A percentile compares a stretch with the other conserved stretches of the same genome.
Conservation (phyloP, 495 filamentous ascomycete genomes). For the Stereocaulon alpinum region DNA sequence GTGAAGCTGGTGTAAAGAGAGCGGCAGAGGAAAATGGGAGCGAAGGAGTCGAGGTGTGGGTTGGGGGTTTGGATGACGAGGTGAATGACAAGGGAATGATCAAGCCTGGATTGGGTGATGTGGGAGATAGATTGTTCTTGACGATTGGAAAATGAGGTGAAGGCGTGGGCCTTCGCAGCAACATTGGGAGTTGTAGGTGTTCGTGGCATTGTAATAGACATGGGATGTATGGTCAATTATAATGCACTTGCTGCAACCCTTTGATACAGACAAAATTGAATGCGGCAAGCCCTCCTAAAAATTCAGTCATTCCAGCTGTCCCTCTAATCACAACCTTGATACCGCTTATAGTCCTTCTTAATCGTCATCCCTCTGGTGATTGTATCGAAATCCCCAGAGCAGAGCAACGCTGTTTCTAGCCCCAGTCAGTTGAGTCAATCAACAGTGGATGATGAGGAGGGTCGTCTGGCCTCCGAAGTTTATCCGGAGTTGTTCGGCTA, state of each 20-base stretch:
- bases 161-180: no score
- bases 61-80: slow-evolving; percentile 66
- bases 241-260: no score
- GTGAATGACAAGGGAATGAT: slow-evolving; percentile 77
- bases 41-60: slow-evolving; percentile 65
- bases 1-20: slow-evolving; percentile 49
- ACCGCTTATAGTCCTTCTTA: neutral
- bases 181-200: neutral
- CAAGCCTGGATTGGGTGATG: slow-evolving; percentile 80
- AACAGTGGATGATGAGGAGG: no score
- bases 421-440: neutral
- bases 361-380: neutral
- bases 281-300: neutral
- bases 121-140: slow-evolving; percentile 86
- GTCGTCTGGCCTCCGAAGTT: no score
- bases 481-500: no score
- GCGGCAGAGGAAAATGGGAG: slow-evolving; percentile 67
- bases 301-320: neutral
- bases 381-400: slow-evolving; percentile 4
- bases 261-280: neutral
- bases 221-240: neutral
- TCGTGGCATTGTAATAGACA: neutral
- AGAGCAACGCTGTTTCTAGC: slow-evolving; percentile 24
- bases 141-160: slow-evolving; percentile 68
- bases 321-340: no score